Percentiles rank a stretch among this genome's conserved stretches.
phyloP scores from a whole-genome alignment of 257 asterid genomes.

The Misopates orontium region DNA sequence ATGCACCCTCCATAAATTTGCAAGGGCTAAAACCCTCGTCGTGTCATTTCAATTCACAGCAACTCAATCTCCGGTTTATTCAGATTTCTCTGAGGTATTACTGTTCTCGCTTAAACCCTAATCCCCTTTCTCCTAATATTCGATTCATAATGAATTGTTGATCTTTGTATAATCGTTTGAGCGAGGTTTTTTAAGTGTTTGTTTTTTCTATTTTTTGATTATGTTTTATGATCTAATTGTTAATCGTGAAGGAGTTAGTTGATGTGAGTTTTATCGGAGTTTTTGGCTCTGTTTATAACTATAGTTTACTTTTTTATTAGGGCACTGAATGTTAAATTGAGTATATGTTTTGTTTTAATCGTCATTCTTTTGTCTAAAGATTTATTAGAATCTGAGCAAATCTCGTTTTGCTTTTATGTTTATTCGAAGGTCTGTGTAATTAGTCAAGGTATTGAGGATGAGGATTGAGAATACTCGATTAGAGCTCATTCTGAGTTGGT shows the following conservation, averaged over 20 bases:
- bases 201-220: neutral
- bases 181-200: no score
- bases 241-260: neutral
- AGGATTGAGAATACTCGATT: neutral
- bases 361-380: neutral
- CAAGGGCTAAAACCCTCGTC: conserved; percentile 28
- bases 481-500: no score
- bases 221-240: neutral
- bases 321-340: neutral
- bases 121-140: neutral
- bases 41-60: neutral
- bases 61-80: neutral
- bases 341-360: neutral
- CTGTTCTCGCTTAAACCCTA: conserved; percentile 32
- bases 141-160: neutral
- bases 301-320: no score
- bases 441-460: neutral
- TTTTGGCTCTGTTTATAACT: neutral
- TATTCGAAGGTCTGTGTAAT: neutral
- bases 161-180: neutral
- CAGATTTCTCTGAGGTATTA: conserved; percentile 20
- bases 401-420: no score
- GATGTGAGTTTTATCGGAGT: no score
- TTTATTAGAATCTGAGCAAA: no score
- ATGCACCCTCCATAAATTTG: neutral